phyloP scores from a whole-genome alignment of 1,284 basidiomycete species.

The Tylopilus sp. region DNA sequence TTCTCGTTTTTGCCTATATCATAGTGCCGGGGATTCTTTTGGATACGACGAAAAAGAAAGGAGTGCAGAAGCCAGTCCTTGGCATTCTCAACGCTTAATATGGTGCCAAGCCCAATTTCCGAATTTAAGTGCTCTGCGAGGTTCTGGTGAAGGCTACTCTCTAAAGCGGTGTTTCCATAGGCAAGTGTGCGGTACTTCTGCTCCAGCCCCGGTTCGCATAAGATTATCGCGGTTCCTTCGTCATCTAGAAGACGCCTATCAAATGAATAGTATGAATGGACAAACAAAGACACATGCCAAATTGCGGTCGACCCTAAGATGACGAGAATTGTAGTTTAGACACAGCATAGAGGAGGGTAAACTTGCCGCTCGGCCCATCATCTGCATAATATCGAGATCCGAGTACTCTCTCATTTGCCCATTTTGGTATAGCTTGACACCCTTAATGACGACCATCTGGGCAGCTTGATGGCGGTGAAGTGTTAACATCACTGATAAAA shows the following conservation, averaged over 20 bases:
- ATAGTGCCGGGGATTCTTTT: constrained; percentile 82
- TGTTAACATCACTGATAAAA: background rate
- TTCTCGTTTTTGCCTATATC: constrained; percentile 62
- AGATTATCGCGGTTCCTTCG: constrained; percentile 77
- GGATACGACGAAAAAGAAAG: constrained; percentile 84
- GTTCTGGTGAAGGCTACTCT: constrained; percentile 84
- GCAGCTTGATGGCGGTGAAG: constrained; percentile 57
- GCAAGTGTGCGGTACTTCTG: constrained; percentile 71
- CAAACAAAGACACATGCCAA: constrained; percentile 57
- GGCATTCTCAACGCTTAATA: constrained; percentile 69
- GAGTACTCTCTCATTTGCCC: constrained; percentile 74
- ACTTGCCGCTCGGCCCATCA: constrained; percentile 81
- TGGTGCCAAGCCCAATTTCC: constrained; percentile 86
- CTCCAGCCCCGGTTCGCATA: constrained; percentile 79
- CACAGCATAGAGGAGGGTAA: background rate
- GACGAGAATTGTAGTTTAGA: constrained; percentile 4
- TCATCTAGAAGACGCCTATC: too few relatives aligned
- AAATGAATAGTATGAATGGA: too few relatives aligned
- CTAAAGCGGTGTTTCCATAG: constrained; percentile 74
- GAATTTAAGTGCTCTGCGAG: constrained; percentile 91
- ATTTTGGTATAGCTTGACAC: constrained; percentile 76
- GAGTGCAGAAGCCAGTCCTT: constrained; percentile 81
- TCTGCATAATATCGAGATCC: constrained; percentile 84
- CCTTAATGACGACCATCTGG: constrained; percentile 82
- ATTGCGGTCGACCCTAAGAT: constrained; percentile 87